These are phyloP conservation scores for Dictyostelium firmibasis DNA, from an alignment of 78 protist species.

Conservation along the genomic window DNA sequence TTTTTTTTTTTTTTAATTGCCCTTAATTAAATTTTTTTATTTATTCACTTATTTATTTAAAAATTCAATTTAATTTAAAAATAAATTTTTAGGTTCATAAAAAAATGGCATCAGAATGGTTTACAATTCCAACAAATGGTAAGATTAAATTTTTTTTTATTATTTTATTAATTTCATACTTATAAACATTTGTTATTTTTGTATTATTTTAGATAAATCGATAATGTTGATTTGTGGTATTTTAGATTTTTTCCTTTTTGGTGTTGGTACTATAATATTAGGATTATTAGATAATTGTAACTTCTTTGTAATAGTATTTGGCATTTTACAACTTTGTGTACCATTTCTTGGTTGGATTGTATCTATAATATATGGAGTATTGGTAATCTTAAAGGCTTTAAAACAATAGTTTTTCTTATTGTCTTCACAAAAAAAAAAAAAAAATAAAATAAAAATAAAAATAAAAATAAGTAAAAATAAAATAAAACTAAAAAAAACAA, in stretches of 20 bases:
- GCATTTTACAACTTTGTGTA: conserved; percentile 49
- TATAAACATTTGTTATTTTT: too few species aligned
- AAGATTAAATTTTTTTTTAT: background rate
- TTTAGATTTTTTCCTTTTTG: conserved; percentile 63
- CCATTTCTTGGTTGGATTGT: background rate
- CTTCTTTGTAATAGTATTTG: conserved; percentile 48
- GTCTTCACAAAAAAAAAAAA: too few species aligned
- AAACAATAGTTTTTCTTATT: too few species aligned
- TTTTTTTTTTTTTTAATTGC: too few species aligned
- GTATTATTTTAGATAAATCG: background rate
- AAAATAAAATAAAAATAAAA: too few species aligned
- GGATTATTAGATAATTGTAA: conserved; percentile 68
- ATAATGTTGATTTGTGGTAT: conserved; percentile 74
- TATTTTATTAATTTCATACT: background rate
- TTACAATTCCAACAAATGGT: background rate
- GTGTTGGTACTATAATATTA: conserved; percentile 47
- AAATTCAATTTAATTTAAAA: background rate
- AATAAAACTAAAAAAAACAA: too few species aligned
- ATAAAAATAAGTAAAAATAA: too few species aligned
- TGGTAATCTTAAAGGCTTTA: background rate
- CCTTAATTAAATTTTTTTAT: too few species aligned
- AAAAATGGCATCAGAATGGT: background rate
- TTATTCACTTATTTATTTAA: too few species aligned
- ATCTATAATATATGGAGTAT: background rate
- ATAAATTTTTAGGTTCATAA: too few species aligned